Conservation (phyloP, 768 basidiomycete species). For the Lentinula raphanica region DNA sequence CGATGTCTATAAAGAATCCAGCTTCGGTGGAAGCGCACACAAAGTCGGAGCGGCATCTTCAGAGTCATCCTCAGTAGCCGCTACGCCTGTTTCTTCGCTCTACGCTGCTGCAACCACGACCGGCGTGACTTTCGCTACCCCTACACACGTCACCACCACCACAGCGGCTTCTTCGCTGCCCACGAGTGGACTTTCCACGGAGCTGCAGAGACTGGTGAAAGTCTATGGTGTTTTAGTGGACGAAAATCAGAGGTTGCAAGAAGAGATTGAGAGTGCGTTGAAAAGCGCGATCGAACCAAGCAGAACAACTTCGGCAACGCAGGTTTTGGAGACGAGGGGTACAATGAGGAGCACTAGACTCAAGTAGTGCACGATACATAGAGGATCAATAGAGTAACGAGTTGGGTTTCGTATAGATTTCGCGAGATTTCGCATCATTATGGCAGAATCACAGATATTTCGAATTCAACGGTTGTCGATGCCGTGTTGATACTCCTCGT, state of each 20-base stretch:
- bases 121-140: background rate
- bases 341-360: background rate
- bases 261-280: background rate
- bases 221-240: background rate
- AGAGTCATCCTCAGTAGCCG: background rate
- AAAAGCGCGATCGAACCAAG: background rate
- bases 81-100: background rate
- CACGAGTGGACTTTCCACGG: background rate
- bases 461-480: no score
- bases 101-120: background rate
- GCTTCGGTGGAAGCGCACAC: background rate
- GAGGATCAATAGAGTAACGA: no score
- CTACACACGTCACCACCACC: background rate
- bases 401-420: no score
- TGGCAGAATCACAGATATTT: no score
- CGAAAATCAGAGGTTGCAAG: background rate
- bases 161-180: background rate
- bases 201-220: constrained; percentile 1
- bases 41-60: background rate
- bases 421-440: no score
- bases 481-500: no score
- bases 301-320: background rate
- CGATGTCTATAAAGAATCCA: background rate
- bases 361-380: background rate
- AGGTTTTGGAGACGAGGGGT: background rate